Evolutionary conservation across 345 rosid species (phyloP), one percentile per base, ranked within the genome.

Genomic region (Pistacia integerrima): DNA sequence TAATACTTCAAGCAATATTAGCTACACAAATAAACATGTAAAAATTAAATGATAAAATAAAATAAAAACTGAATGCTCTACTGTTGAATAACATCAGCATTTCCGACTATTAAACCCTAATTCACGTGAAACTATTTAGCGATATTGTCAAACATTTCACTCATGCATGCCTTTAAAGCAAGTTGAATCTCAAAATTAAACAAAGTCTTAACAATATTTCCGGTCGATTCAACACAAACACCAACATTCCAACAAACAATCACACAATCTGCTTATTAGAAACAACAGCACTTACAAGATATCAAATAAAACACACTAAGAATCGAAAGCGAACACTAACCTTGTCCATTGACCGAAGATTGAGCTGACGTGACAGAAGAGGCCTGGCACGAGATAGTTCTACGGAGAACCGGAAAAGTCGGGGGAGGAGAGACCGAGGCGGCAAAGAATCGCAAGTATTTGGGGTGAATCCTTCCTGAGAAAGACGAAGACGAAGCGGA

Each of bases 321-420:
- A 30, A 79, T 5, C 16, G 4, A 62, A 67, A 8, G 36, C 4
- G 11, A 67, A 51, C 3, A 49, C 44, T 20, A 30, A 90, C 95
- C 93, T 82, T 82, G 84, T 12, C 66, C 85, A 56, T 74, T 75
- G 84, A 85, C 77, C 38, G 88, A 71, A 48, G 90, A 63, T 8
- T 86, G 69, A 78, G 91, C 77, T 17, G 94, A 83, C 22, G 92
- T 77, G 68, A 89, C 79, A 55, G 90, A 83, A 55, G 95, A 87
- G 51, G 87, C 80, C 81, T 84, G 96, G 82, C 94, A 92, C 51
- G 94, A 85, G 74, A 90, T 76, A 70, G 75, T 77, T 46, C 74
- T 86, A 11, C 80, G 80, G 72, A 71, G 66, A 14, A 80, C 38
- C 44, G 81, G 75, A 67, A 73, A 66, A 63, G 56, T 59, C 63